A percentile compares a stretch with the other conserved stretches of the same genome.
phyloP scores from a whole-genome alignment of 106 monocot species.

The Dioscorea dumetorum region DNA sequence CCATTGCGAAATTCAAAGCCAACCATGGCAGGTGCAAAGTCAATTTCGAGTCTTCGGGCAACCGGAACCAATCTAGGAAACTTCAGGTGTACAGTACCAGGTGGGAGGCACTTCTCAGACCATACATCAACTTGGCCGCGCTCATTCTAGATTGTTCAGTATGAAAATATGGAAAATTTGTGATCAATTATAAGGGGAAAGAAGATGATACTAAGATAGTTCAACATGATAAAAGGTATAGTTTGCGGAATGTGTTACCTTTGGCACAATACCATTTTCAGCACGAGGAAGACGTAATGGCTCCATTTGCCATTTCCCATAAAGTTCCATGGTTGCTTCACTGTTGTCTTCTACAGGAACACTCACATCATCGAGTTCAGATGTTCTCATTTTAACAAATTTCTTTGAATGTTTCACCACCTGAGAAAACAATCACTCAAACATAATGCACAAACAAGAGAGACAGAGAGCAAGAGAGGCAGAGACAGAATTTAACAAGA shows the following conservation, averaged over 20 bases:
- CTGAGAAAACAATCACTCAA: slow-evolving; percentile 26
- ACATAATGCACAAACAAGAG: background rate
- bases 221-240: background rate
- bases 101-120: slow-evolving; percentile 98
- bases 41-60: slow-evolving; percentile 74
- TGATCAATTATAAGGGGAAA: background rate
- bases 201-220: background rate
- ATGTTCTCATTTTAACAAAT: slow-evolving; percentile 25
- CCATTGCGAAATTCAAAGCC: slow-evolving; percentile 94
- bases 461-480: too few relatives aligned
- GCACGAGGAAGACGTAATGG: slow-evolving; percentile 74
- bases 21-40: slow-evolving; percentile 90
- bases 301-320: slow-evolving; percentile 93
- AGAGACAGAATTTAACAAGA: slow-evolving; percentile 9
- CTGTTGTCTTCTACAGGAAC: slow-evolving; percentile 36
- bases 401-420: slow-evolving; percentile 52
- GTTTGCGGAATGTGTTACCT: slow-evolving; percentile 33
- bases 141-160: slow-evolving; percentile 57
- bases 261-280: slow-evolving; percentile 88
- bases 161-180: too few relatives aligned
- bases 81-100: slow-evolving; percentile 83
- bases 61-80: slow-evolving; percentile 80
- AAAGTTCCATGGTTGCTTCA: slow-evolving; percentile 52
- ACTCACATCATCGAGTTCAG: slow-evolving; percentile 13
- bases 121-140: slow-evolving; percentile 95